phyloP scores from a whole-genome alignment of 768 basidiomycete genomes.

The Paxillus rubicundulus region DNA sequence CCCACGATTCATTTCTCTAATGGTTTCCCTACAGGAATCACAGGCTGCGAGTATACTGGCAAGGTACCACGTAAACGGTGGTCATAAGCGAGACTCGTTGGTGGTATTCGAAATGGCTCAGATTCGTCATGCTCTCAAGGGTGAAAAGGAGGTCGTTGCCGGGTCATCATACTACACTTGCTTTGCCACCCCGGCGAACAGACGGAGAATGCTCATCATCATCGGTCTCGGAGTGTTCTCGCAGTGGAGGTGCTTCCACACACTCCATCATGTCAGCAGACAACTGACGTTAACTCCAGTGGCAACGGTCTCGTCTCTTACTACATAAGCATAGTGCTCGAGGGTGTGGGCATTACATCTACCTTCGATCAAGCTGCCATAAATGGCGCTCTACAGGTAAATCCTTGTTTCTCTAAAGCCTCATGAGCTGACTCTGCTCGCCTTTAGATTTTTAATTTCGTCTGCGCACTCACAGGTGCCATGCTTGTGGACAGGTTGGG shows the following conservation, averaged over 20 bases:
- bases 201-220: slow-evolving; percentile 65
- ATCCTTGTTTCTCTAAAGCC: slow-evolving; percentile 3
- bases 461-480: slow-evolving; percentile 56
- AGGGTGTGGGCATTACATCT: slow-evolving; percentile 57
- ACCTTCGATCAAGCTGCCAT: slow-evolving; percentile 56
- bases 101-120: slow-evolving; percentile 54
- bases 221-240: slow-evolving; percentile 67
- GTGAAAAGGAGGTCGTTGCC: slow-evolving; percentile 55
- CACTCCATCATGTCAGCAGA: not conserved
- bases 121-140: slow-evolving; percentile 63
- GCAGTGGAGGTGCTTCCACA: slow-evolving; percentile 61
- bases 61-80: slow-evolving; percentile 68
- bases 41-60: slow-evolving; percentile 60
- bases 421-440: not conserved
- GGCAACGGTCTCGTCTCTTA: slow-evolving; percentile 72
- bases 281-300: slow-evolving; percentile 26
- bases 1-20: not conserved
- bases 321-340: slow-evolving; percentile 68
- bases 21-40: slow-evolving; percentile 40
- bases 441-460: slow-evolving; percentile 58
- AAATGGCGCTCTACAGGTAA: slow-evolving; percentile 60
- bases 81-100: slow-evolving; percentile 58
- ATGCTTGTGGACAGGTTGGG: slow-evolving; percentile 67
- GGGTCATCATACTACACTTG: slow-evolving; percentile 51
- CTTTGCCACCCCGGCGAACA: slow-evolving; percentile 63